Evolutionary conservation across 1,284 basidiomycete genomes (phyloP), one percentile per base, ranked within the genome.

Genomic region (Volvariella surrecta): DNA sequence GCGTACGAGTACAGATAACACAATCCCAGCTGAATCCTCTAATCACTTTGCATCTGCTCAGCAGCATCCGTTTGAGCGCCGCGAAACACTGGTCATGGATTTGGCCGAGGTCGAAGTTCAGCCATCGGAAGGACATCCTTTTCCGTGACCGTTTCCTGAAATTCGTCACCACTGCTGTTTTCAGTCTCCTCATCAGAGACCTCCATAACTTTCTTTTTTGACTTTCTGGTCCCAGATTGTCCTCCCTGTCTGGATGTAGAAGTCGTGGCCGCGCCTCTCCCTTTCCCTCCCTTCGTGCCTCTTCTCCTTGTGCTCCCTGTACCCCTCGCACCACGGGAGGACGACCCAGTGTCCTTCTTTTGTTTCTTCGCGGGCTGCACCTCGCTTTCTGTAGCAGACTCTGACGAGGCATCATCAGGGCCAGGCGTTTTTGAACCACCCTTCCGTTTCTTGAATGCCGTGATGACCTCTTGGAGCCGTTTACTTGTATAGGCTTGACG

Each of bases 401-500:
- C 45, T 31, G 43, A 40, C 9, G 42, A 51, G 15, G 45, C 41
- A 3, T 40, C 38, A 9, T 40, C 43, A 11, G 30, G 19, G 18
- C 34, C 47, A 19, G 42, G 35, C 13, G 47, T 42, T 2, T 54
- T 50, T 13, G 39, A 19, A 7, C 48, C 50, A 47, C 49, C 46
- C 47, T 48, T 56, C 46, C 54, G 57, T 50, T 61, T 69, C 46
- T 89, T 71, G 60, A 89, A 94, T 46, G 86, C 83, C 40, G 84
- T 77, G 41, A 98, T 88, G 2, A 97, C 91, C 49, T 89, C 74
- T 58, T 97, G 90, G 49, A 99, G 67, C 3, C 95, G 76, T 60
- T 91, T 93, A 59, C 82, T 93, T 22, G 79, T 72, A 61, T 87
- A 96, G 24, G 74, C 87, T 48, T 88, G 81, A 37, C 83, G 74